Base-by-base conservation (phyloP, 2,329 filamentous ascomycete species). In the Atkinsonella hypoxylon region DNA sequence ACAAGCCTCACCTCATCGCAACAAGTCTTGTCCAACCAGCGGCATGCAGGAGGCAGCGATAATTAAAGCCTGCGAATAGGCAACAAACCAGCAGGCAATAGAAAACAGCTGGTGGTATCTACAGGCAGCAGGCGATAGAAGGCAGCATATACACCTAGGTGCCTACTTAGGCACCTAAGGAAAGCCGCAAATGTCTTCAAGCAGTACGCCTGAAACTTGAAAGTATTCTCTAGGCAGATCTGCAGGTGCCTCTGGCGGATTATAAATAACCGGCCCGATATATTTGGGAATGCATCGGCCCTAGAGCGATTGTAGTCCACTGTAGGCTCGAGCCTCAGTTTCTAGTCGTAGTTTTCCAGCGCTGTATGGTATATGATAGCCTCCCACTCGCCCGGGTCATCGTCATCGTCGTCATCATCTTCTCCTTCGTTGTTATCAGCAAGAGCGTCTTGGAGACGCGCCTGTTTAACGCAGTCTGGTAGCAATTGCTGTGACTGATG, bases 321-420 rank as follows among this genome's bases (percentile, higher is more conserved):
- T 18, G 30, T 54, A 54, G 7, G 53, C 53, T 41, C 50, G 50
- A 36, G 52, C 53, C 38, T 54, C 53, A 20, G n/a, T 36, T 48
- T 36, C 3, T 18, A n/a, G n/a, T n/a, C n/a, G 41, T 48, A 48
- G 4, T 49, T 36, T 48, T 44, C 26, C 34, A 34, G 47, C 22
- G 41, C 39, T 32, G 10, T 52, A 36, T 52, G 34, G 38, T 48
- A 52, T n/a, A 50, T 54, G 30, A 50, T 42, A 40, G 49, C 52
- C 42, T 54, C 52, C 13, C 48, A 44, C 38, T 50, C 50, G 15
- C n/a, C 26, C 18, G 38, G 17, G 45, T 52, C 47, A 26, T 47
- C 38, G 6, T 49, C 49, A 11, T 51, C 40, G 12, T 49, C 45
- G 10, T 45, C 42, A 20, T 49, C 52, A 2, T 51, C 45, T 4